These are phyloP conservation scores for Periconia digitata DNA, from an alignment of 2,329 filamentous ascomycete species.

Conservation along the genomic window DNA sequence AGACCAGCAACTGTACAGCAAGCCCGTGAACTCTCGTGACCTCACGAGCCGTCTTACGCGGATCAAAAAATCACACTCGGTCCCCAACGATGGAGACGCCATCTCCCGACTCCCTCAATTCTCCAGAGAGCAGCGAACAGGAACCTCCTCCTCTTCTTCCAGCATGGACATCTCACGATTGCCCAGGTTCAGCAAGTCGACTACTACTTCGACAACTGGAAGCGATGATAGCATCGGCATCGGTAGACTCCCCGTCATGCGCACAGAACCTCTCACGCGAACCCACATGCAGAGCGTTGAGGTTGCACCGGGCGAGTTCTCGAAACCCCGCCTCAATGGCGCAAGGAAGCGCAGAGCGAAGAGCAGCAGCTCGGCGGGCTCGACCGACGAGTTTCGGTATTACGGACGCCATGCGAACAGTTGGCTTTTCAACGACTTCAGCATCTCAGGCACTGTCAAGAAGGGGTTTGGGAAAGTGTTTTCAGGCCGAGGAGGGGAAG, in stretches of 20 bases:
- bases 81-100: slow-evolving; percentile 15
- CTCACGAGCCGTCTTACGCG: slow-evolving; percentile 23
- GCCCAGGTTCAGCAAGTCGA: slow-evolving; percentile 27
- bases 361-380: slow-evolving; percentile 13
- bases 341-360: slow-evolving; percentile 19
- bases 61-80: slow-evolving; percentile 13
- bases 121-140: slow-evolving; percentile 14
- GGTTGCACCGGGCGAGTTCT: slow-evolving; percentile 28
- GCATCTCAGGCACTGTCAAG: slow-evolving; percentile 34
- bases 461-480: slow-evolving; percentile 35
- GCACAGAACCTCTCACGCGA: slow-evolving; percentile 12
- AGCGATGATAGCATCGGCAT: slow-evolving; percentile 10
- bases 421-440: slow-evolving; percentile 44
- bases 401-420: slow-evolving; percentile 41
- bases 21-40: slow-evolving; percentile 25
- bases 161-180: slow-evolving; percentile 8
- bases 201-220: slow-evolving; percentile 27
- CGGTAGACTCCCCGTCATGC: slow-evolving; percentile 12
- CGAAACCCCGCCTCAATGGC: slow-evolving; percentile 24
- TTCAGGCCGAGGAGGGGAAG: slow-evolving; percentile 15
- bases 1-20: slow-evolving; percentile 21
- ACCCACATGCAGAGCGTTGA: slow-evolving; percentile 21
- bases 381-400: slow-evolving; percentile 30
- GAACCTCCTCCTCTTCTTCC: slow-evolving; percentile 32
- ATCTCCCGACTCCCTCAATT: slow-evolving; percentile 19